These are phyloP conservation scores for Solanum lignicaule DNA, from an alignment of 257 asterid species.

Conservation along the genomic window DNA sequence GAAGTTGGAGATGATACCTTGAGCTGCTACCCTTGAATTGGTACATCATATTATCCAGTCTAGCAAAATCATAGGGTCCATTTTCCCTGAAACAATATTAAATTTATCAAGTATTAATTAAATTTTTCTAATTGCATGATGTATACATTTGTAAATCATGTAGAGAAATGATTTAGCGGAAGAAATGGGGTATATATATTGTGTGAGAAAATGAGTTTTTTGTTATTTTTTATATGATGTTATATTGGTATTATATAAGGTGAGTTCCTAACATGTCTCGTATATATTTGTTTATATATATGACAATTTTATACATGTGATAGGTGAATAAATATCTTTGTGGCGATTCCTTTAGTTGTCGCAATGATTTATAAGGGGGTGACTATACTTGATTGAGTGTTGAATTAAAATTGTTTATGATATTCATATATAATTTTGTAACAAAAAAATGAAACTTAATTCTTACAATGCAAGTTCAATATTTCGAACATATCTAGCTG, in stretches of 20 bases:
- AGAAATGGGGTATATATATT: background rate
- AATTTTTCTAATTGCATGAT: background rate
- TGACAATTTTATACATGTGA: background rate
- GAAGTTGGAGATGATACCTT: conserved; percentile 25
- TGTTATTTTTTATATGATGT: too few species aligned
- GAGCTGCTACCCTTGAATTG: conserved; percentile 85
- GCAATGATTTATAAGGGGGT: background rate
- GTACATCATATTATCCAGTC: conserved; percentile 57
- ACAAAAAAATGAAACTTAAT: too few species aligned
- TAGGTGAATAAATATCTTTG: background rate
- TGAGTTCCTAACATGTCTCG: background rate
- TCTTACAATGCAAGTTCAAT: conserved; percentile 53
- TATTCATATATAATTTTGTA: background rate
- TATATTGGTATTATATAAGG: background rate
- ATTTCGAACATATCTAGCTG: conserved; percentile 48
- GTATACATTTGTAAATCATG: background rate
- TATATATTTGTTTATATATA: background rate
- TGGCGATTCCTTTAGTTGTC: background rate
- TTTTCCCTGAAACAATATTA: conserved; percentile 23
- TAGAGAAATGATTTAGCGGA: background rate
- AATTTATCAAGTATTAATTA: background rate
- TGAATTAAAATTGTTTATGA: background rate
- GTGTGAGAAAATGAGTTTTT: background rate
- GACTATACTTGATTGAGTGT: background rate
- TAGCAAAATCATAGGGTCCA: conserved; percentile 43